Evolutionary conservation across 352 stramenopile genomes (phyloP).

Genomic region (Globisporangium uncinulatum): DNA sequence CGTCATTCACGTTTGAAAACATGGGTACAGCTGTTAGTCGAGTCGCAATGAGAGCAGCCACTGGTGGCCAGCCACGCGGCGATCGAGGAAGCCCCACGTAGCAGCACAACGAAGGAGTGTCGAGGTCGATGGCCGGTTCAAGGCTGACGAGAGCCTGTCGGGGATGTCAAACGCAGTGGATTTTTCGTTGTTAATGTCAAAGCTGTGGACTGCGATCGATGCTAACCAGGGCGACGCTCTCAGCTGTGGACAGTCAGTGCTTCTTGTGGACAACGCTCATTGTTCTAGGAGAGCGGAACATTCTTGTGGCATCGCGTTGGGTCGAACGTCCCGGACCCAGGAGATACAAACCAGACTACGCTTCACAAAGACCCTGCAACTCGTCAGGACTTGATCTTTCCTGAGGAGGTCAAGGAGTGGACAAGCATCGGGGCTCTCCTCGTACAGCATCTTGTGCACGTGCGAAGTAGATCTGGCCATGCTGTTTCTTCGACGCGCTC

Average conservation of each 20-base stretch:
- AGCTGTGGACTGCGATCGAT: background rate
- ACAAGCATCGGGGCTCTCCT: background rate
- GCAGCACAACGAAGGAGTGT: background rate
- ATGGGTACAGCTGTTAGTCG: background rate
- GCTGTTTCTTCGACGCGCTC: background rate
- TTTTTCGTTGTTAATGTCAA: background rate
- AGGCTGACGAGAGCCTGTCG: background rate
- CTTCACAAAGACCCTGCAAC: too few species aligned
- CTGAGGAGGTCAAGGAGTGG: too few species aligned
- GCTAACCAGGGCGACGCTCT: background rate
- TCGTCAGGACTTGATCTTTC: too few species aligned
- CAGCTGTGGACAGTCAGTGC: background rate
- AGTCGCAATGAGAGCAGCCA: background rate
- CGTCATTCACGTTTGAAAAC: background rate
- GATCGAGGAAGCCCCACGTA: background rate
- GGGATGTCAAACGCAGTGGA: background rate
- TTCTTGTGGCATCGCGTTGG: too few species aligned
- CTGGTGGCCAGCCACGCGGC: background rate
- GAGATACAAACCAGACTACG: too few species aligned
- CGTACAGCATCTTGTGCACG: constrained; percentile 18
- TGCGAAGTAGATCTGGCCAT: constrained; percentile 3
- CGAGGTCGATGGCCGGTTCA: background rate
- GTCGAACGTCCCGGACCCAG: background rate
- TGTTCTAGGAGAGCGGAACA: too few species aligned
- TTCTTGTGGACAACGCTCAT: background rate